Conservation (phyloP, 345 rosid species). For the Populus tremula region DNA sequence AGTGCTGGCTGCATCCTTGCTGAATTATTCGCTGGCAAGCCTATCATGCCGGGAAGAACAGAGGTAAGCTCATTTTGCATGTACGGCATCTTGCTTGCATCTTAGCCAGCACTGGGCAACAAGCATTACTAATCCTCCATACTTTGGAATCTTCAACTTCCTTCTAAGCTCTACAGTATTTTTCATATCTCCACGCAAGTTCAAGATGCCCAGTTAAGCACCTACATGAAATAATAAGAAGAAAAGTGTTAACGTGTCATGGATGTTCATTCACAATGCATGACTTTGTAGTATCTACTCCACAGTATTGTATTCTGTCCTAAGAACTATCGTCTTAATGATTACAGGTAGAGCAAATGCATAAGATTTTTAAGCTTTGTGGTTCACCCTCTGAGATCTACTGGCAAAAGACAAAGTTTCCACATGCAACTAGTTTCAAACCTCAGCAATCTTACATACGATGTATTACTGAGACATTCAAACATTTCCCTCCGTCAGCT, state of each 20-base stretch:
- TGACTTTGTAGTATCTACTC: neutral
- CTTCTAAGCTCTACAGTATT: neutral
- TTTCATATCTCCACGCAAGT: neutral
- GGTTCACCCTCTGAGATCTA: constrained; percentile 81
- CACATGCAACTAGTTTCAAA: constrained; percentile 36
- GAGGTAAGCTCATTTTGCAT: constrained; percentile 47
- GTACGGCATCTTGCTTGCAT: neutral
- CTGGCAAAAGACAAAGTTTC: constrained; percentile 66
- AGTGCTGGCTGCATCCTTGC: constrained; percentile 89
- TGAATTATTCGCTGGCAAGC: constrained; percentile 79
- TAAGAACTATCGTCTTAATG: neutral
- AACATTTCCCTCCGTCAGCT: constrained; percentile 25
- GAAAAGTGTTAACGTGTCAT: neutral
- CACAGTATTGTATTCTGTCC: neutral
- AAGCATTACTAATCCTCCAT: neutral
- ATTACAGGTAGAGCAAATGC: constrained; percentile 90
- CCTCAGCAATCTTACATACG: constrained; percentile 26
- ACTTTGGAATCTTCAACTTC: neutral
- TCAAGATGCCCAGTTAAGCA: neutral
- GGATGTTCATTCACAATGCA: neutral
- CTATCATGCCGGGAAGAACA: constrained; percentile 95
- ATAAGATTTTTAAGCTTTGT: constrained; percentile 91
- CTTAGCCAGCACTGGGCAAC: neutral
- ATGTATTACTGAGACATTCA: constrained; percentile 17
- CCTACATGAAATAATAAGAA: neutral